These are phyloP conservation scores for Daucus carota DNA, from an alignment of 129 eudicot species.

Conservation along the genomic window DH1_v3.0 NC_030382.2:38244501-38245000, in stretches of 20 bases:
- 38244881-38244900: background rate
- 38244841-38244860: background rate
- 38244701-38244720: constrained; percentile 88
- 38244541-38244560: constrained; percentile 99
- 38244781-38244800: constrained; percentile 2
- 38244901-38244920: background rate
- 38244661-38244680: constrained; percentile 15
- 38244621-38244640: background rate
- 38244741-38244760: constrained; percentile 93
- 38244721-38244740: constrained; percentile 93
- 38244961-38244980: background rate
- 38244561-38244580: constrained; percentile 89
- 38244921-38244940: background rate
- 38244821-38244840: background rate
- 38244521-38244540: constrained; percentile 95
- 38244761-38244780: constrained; percentile 78
- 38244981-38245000: background rate
- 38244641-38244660: background rate
- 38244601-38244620: background rate
- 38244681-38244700: constrained; percentile 60
- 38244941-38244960: background rate
- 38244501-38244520: constrained; percentile 76
- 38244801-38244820: background rate
- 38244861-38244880: background rate
- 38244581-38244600: constrained; percentile 23